These are phyloP conservation scores for Backusella australiensis DNA, from an alignment of 192 early-diverging fungal species.

Conservation along the genomic window DNA sequence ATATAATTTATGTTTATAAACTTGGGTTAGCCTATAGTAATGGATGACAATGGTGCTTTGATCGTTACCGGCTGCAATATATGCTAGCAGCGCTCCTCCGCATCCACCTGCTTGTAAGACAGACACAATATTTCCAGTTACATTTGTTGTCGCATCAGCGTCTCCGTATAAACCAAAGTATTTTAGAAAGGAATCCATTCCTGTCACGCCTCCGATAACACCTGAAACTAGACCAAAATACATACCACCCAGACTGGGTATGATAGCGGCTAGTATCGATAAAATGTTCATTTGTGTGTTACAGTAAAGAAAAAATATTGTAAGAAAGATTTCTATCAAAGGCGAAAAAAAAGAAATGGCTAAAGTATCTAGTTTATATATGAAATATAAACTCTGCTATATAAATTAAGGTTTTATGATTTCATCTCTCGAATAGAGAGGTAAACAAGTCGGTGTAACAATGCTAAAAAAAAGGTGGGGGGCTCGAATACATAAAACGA, in stretches of 20 bases:
- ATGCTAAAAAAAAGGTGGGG: neutral
- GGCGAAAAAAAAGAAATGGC: neutral
- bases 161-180: neutral
- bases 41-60: neutral
- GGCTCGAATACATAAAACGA: neutral
- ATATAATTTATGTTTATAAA: neutral
- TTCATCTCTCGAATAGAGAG: neutral
- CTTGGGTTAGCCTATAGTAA: neutral
- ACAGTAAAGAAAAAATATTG: neutral
- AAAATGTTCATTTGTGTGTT: neutral
- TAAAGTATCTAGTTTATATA: neutral
- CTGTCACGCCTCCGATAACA: neutral
- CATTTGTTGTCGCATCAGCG: neutral
- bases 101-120: constrained; percentile 7
- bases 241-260: neutral
- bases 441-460: neutral
- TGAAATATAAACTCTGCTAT: neutral
- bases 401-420: neutral
- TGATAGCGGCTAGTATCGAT: neutral
- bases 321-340: neutral
- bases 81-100: neutral
- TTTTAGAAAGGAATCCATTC: neutral
- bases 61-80: neutral
- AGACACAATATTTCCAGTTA: constrained; percentile 8
- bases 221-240: neutral